Evolutionary conservation across 768 basidiomycete species (phyloP).

Genomic region (Boletus rubropictus): DNA sequence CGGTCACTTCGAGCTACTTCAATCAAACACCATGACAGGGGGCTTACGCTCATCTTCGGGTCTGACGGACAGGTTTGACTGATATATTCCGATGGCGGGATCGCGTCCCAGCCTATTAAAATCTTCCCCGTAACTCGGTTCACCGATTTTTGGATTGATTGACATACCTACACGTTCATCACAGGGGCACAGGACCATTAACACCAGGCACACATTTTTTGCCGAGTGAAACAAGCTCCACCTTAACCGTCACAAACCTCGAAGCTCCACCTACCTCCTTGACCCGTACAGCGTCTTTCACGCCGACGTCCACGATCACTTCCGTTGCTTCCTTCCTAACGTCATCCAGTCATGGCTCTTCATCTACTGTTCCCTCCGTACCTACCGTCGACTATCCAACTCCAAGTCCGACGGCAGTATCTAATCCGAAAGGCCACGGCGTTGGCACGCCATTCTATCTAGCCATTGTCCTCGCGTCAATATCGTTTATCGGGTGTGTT

Average conservation of each 20-base stretch:
- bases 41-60: slow-evolving; percentile 24
- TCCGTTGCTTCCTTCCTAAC: not conserved
- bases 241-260: slow-evolving; percentile 14
- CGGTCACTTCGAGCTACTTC: slow-evolving; percentile 6
- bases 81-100: slow-evolving; percentile 13
- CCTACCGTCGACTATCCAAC: slow-evolving; percentile 21
- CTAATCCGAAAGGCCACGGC: slow-evolving; percentile 18
- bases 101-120: not conserved
- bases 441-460: slow-evolving; percentile 42
- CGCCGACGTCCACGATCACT: not conserved
- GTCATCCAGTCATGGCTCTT: slow-evolving; percentile 5
- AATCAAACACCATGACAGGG: slow-evolving; percentile 15
- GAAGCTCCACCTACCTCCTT: slow-evolving; percentile 16
- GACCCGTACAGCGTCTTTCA: slow-evolving; percentile 1
- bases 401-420: slow-evolving; percentile 20
- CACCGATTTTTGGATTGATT: not conserved
- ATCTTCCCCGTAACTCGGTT: slow-evolving; percentile 1
- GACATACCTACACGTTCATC: slow-evolving; percentile 6
- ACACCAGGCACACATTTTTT: slow-evolving; percentile 3
- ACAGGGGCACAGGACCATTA: not conserved
- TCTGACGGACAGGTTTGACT: slow-evolving; percentile 26
- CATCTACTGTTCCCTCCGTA: slow-evolving; percentile 14
- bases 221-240: not conserved
- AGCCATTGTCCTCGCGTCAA: slow-evolving; percentile 43
- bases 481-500: slow-evolving; percentile 41